Conservation (phyloP, 805 yeast species). For the Vanderwaltozyma yarrowii region DNA sequence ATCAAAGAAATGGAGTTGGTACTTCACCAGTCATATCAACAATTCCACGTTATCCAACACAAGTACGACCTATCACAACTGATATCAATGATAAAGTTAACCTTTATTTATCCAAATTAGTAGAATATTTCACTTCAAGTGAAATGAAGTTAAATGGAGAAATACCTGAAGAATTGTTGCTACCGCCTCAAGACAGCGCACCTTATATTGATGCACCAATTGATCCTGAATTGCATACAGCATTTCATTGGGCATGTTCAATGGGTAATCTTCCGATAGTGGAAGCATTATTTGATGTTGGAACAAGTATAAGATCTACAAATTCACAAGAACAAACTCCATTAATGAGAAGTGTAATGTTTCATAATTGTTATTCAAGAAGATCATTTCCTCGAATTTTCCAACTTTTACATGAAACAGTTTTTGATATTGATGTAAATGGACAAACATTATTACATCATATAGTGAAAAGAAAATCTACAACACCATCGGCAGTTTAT, state of each 20-base stretch:
- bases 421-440: constrained; percentile 65
- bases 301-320: constrained; percentile 49
- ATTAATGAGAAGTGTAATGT: constrained; percentile 69
- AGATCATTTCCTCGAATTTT: constrained; percentile 71
- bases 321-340: constrained; percentile 81
- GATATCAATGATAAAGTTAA: constrained; percentile 27
- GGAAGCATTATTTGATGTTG: constrained; percentile 62
- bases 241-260: constrained; percentile 96
- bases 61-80: constrained; percentile 17
- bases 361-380: constrained; percentile 78
- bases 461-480: constrained; percentile 60
- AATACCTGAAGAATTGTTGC: constrained; percentile 20
- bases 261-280: constrained; percentile 78
- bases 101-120: constrained; percentile 23
- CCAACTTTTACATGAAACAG: constrained; percentile 63
- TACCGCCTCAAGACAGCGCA: constrained; percentile 26
- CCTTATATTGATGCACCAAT: constrained; percentile 57
- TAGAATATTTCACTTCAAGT: constrained; percentile 27
- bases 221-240: constrained; percentile 90
- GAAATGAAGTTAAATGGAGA: constrained; percentile 20
- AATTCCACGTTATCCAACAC: constrained; percentile 23
- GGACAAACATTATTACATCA: constrained; percentile 80
- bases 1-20: constrained; percentile 18
- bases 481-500: constrained; percentile 72
- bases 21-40: constrained; percentile 26